These are phyloP conservation scores for Cucumis sativus DNA, from an alignment of 306 rosid species.

Conservation along the genomic window DNA sequence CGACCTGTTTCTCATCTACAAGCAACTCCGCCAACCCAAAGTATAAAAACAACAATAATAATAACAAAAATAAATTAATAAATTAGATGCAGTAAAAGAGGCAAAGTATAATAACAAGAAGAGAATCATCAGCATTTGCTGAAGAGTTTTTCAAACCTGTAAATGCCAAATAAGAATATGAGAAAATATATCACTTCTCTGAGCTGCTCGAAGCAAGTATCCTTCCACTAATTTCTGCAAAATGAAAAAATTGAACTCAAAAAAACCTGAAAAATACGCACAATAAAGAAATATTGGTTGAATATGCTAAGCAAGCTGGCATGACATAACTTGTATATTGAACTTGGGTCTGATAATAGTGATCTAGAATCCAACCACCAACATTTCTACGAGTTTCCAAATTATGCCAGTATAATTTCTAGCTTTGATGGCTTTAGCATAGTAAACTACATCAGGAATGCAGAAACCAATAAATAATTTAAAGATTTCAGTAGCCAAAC, in stretches of 20 bases:
- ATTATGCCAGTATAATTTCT: background rate
- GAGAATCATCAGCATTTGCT: background rate
- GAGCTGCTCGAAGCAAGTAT: slow-evolving; percentile 89
- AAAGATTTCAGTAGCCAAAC: background rate
- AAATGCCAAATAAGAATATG: slow-evolving; percentile 95
- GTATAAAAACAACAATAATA: background rate
- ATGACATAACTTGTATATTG: background rate
- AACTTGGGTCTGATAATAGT: background rate
- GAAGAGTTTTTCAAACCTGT: slow-evolving; percentile 37
- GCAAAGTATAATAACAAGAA: background rate
- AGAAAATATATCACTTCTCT: slow-evolving; percentile 86
- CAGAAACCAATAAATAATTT: background rate
- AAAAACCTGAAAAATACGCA: background rate
- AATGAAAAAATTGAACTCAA: slow-evolving; percentile 5
- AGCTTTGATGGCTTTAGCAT: background rate
- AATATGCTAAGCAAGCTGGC: background rate
- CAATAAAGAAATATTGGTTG: background rate
- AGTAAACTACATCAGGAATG: background rate
- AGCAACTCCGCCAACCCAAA: background rate
- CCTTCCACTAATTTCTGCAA: slow-evolving; percentile 91
- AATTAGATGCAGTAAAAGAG: background rate
- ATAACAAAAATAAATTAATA: too few species aligned
- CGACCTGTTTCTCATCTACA: background rate
- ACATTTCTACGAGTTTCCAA: background rate
- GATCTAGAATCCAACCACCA: background rate